Conservation (phyloP, 371 early-diverging fungal genomes). For the Mortierella sp. region DNA sequence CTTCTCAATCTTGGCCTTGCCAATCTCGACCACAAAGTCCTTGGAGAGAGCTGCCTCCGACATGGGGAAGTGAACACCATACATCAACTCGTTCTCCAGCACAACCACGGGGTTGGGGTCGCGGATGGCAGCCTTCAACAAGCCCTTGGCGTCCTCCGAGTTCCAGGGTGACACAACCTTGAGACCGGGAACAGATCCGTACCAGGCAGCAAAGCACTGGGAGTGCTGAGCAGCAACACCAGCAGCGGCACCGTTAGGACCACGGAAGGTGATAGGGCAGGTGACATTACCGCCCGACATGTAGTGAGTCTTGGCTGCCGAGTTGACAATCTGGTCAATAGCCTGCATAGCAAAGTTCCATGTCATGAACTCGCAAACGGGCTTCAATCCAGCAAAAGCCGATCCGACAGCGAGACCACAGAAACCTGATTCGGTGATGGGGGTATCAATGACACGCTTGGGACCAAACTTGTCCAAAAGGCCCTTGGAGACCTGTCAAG, state of each 20-base stretch:
- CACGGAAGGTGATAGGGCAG: slow-evolving; percentile 99
- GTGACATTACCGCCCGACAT: slow-evolving; percentile 96
- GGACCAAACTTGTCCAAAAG: slow-evolving; percentile 98
- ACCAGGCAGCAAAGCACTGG: slow-evolving; percentile 99
- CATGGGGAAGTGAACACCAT: slow-evolving; percentile 91
- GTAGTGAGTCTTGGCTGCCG: slow-evolving; percentile 98
- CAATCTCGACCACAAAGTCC: slow-evolving; percentile 94
- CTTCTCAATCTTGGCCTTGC: slow-evolving; percentile 97
- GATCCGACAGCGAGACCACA: slow-evolving; percentile 99
- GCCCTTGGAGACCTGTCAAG: slow-evolving; percentile 92
- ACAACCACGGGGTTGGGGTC: slow-evolving; percentile 99
- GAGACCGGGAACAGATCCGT: slow-evolving; percentile 97
- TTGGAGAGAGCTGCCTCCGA: slow-evolving; percentile 82
- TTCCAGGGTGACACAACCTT: slow-evolving; percentile 99
- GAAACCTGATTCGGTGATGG: slow-evolving; percentile 99
- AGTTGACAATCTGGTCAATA: slow-evolving; percentile 99
- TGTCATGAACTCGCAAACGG: slow-evolving; percentile 99
- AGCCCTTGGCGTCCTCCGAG: slow-evolving; percentile 98
- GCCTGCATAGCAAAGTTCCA: slow-evolving; percentile 99
- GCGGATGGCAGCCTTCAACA: slow-evolving; percentile 95
- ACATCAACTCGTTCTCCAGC: slow-evolving; percentile 99
- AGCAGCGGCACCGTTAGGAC: slow-evolving; percentile 99
- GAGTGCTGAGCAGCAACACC: slow-evolving; percentile 99
- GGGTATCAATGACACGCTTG: slow-evolving; percentile 98
- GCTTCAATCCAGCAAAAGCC: slow-evolving; percentile 95